Evolutionary conservation across 257 asterid genomes (phyloP).

Genomic region (Verbena officinalis): DNA sequence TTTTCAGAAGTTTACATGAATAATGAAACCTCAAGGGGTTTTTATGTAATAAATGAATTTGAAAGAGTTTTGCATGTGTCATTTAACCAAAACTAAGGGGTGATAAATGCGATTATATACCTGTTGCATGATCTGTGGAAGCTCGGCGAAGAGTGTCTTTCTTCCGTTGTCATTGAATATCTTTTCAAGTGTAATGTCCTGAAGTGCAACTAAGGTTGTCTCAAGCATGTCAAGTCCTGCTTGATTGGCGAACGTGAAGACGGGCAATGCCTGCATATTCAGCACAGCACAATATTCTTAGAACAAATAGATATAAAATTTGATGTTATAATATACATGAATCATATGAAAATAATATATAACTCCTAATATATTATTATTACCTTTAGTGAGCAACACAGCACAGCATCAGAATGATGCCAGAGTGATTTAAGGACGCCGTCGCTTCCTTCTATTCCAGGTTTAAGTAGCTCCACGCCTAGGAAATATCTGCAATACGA

Average conservation of each 20-base stretch:
- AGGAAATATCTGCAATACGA: conserved; percentile 62
- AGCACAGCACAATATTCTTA: not conserved
- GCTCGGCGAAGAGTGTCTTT: conserved; percentile 75
- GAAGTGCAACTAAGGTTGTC: conserved; percentile 86
- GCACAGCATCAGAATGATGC: conserved; percentile 89
- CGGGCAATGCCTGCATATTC: conserved; percentile 75
- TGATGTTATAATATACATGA: no score
- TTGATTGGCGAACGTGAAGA: conserved; percentile 86
- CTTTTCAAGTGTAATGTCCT: conserved; percentile 85
- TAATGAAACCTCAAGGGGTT: no score
- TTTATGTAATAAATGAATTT: not conserved
- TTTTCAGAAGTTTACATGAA: no score
- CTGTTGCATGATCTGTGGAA: conserved; percentile 91
- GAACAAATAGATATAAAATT: no score
- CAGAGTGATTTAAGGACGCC: conserved; percentile 73
- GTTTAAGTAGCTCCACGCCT: conserved; percentile 82
- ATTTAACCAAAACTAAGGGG: not conserved
- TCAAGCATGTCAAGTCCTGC: conserved; percentile 98
- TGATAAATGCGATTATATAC: conserved; percentile 26
- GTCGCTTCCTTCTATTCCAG: conserved; percentile 65
- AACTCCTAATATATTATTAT: no score
- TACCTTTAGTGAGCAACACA: conserved; percentile 95
- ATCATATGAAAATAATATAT: no score
- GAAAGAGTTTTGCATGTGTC: no score
- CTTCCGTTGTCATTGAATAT: conserved; percentile 78